phyloP scores from a whole-genome alignment of 225 moss, liverwort and hornwort genomes.

The Sphagnum contortum region DNA sequence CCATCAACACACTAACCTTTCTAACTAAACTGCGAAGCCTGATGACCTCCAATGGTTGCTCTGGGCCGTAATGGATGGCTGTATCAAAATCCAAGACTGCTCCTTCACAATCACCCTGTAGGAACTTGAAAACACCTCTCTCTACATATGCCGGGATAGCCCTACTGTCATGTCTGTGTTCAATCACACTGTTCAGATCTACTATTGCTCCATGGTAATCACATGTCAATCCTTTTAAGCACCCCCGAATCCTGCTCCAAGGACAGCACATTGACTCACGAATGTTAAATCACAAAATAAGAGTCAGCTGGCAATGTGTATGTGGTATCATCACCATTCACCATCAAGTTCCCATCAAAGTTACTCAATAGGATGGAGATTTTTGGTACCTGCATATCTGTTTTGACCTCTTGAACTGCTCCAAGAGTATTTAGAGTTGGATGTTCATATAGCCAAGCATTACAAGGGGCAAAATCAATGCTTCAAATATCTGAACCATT shows the following conservation, averaged over 20 bases:
- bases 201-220: conserved; percentile 26
- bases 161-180: conserved; percentile 14
- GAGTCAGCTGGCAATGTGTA: not conserved
- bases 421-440: not conserved
- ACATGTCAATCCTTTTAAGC: conserved; percentile 41
- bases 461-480: too few relatives aligned
- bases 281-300: conserved; percentile 1
- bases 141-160: conserved; percentile 34
- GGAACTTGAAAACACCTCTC: conserved; percentile 35
- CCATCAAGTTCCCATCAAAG: too few relatives aligned
- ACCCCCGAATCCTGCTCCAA: conserved; percentile 41
- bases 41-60: conserved; percentile 22
- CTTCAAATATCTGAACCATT: too few relatives aligned
- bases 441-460: not conserved
- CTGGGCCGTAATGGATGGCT: conserved; percentile 35
- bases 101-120: conserved; percentile 18
- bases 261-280: conserved; percentile 1
- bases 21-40: conserved; percentile 34
- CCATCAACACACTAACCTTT: conserved; percentile 17
- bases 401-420: not conserved
- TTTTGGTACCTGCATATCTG: not conserved
- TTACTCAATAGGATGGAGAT: not conserved
- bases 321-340: too few relatives aligned
- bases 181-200: conserved; percentile 31
- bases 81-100: conserved; percentile 36